Base-by-base conservation (phyloP, 1,284 basidiomycete genomes). In the Malassezia arunalokei region DNA sequence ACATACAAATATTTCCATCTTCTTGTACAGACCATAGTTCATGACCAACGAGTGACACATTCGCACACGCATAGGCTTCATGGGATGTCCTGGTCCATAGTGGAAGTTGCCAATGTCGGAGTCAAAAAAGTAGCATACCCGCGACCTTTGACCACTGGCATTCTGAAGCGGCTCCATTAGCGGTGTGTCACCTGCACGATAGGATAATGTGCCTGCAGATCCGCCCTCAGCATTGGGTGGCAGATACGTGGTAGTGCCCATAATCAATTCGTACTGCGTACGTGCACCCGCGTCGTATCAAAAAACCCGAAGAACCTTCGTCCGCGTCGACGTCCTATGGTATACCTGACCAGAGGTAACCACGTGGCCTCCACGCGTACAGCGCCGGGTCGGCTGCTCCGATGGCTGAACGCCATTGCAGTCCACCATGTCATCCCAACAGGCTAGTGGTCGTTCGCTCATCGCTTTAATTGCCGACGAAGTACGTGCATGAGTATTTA, bases 1-100 rank as follows among this genome's bases (percentile, higher is more conserved):
- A 59, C 68, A 50, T 35, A 73, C 72, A 46, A 76, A 76, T 58
- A 76, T 76, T 61, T 76, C 75, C 75, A 76, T 75, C 51, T 73
- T 68, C 49, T 75, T 75, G 65, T 76, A 74, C n/a, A 75, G 58
- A 17, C 91, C 91, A 73, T 96, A 98, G 77, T 98, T 98, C 94
- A 98, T 98, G 51, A 98, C 92, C 37, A 99, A 80, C 8, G 90
- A 92, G 76, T 99, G 94, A 71, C 91, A 95, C 94, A 99, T 98
- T 63, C 92, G 85, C 78, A 98, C 95, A 20, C 92, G 58, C 14
- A 69, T 71, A 5, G 70, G 70, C 42, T 73, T 73, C 70, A 73
- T 73, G 5, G 70, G 70, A 82, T 86, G 83, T 41, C 91, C 91
- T 40, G 91, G 90, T 2, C 91, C 91, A 83, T 96, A 96, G 74